Base-by-base conservation (phyloP, 768 basidiomycete genomes). In the Tricholoma sp. region DNA sequence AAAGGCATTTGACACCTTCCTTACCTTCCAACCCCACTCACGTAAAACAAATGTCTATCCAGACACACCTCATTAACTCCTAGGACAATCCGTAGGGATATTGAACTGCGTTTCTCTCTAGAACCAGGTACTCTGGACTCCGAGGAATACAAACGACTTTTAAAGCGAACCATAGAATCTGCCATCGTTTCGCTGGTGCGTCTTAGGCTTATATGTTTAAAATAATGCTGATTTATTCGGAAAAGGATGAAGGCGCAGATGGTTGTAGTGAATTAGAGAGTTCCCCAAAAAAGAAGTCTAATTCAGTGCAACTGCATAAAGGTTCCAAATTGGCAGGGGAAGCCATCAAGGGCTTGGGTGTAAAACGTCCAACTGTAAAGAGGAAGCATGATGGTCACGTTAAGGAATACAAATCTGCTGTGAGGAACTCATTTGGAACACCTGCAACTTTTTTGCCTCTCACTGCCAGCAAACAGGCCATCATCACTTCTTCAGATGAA, bases 61-160 rank as follows among this genome's bases (percentile, higher is more conserved):
- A 51, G 4, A 3, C 21, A 47, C 59, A 83, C 81, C 35, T 54
- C 64, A 6, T 62, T 79, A 21, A 85, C 85, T 1, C 74, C 74
- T 14, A 79, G 80, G 21, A 71, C 77, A 11, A 73, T 87, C 22
- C 79, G 85, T 11, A 66, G 71, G 55, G 63, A 73, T n/a, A 53
- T 87, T 1, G 85, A 86, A 67, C 62, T 70, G 22, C 61, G 72
- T 21, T 72, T 84, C 45, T 57, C 61, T 3, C 66, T 88, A n/a
- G 72, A 75, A 8, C 60, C 69, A 5, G 81, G 79, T 0, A 64
- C 71, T 2, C 67, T 88, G 39, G 76, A 78, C 27, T 62, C 58
- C 24, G 64, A 70, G 18, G 70, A 76, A 50, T 82, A 78, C 68
- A 87, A 78, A 64, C 57, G 61, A 14, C 64, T 72, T 2, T 64